Evolutionary conservation across 208 protist species (phyloP).

Genomic region (Pavlovales sp.): DNA sequence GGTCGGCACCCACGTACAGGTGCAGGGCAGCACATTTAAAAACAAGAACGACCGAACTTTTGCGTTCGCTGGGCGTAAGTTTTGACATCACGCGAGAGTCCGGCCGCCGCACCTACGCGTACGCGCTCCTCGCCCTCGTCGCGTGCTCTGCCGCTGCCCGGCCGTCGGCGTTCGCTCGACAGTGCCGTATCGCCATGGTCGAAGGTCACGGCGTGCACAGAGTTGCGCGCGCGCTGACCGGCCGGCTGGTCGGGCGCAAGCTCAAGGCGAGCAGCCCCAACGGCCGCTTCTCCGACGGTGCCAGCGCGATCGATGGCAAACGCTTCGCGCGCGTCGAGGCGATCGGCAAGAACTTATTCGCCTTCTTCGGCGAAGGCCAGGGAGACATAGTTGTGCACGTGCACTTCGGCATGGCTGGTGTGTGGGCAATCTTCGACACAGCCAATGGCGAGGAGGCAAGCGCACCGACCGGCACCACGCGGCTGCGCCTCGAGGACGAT

Average conservation of each 20-base stretch:
- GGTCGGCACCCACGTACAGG: too few species aligned
- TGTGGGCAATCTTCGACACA: conserved; percentile 19
- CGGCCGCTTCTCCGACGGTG: conserved; percentile 47
- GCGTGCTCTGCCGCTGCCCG: too few species aligned
- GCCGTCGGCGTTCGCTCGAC: too few species aligned
- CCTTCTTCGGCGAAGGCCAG: conserved; percentile 21
- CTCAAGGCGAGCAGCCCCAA: conserved; percentile 49
- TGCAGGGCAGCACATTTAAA: too few species aligned
- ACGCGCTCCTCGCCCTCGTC: too few species aligned
- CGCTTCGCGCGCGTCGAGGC: conserved; percentile 30
- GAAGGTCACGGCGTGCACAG: conserved; percentile 47
- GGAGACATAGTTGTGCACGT: conserved; percentile 40
- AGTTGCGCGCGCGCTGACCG: conserved; percentile 24
- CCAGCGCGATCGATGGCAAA: not conserved
- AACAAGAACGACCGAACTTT: too few species aligned
- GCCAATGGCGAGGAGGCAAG: not conserved
- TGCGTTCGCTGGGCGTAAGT: too few species aligned
- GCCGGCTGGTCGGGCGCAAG: conserved; percentile 14
- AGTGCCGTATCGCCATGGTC: conserved; percentile 44
- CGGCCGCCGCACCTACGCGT: too few species aligned
- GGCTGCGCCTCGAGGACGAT: conserved; percentile 31
- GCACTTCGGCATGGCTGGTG: conserved; percentile 46
- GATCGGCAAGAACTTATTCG: conserved; percentile 56
- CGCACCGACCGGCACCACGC: conserved; percentile 3
- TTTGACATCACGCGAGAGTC: too few species aligned